Evolutionary conservation across 139 green algal genomes (phyloP), one percentile per base, ranked within the genome.

Genomic region (Micromonas commoda): DNA sequence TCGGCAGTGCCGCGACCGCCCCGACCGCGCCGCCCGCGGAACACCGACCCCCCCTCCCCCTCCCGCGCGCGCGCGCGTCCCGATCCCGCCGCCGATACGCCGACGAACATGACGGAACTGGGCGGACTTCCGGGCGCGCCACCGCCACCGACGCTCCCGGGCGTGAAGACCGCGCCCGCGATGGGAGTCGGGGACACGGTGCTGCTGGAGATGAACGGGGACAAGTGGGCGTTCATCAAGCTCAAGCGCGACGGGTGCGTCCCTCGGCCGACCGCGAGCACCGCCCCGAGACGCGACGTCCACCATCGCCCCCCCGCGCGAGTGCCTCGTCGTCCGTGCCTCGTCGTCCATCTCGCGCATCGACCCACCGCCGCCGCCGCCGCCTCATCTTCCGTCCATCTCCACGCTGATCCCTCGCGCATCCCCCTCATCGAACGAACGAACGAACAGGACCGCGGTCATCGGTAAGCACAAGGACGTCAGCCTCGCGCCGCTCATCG

Each of bases 161-260:
- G 64, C 64, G 64, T 29, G n/a, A 23, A 4, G n/a, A 52, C 64
- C 9, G 61, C n/a, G 61, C 32, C 64, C 4, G 23, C 26, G 29
- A 71, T 71, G 26, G n/a, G 64, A 68, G 4, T 9, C 9, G 61
- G 26, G n/a, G 61, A 68, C 61, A 20, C 28, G 5, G 63, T 70
- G 20, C 31, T 70, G 31, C 63, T 70, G 1, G 28, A 70, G n/a
- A 70, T 70, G 63, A 70, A 70, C 63, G 31, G 31, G n/a, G 31
- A 34, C 21, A 6, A 34, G 63, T 70, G 63, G 63, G 28, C 28
- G 5, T 70, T 70, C 31, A 34, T 70, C 2, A 70, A 70, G n/a
- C 31, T 70, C 28, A 70, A 70, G 31, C 45, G 45, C 45, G 45
- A 16, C 45, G 45, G 45, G 45, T 57, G 45, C 45, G 45, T n/a